Conservation (phyloP, 441 rosid genomes). For the Breynia disticha region DNA sequence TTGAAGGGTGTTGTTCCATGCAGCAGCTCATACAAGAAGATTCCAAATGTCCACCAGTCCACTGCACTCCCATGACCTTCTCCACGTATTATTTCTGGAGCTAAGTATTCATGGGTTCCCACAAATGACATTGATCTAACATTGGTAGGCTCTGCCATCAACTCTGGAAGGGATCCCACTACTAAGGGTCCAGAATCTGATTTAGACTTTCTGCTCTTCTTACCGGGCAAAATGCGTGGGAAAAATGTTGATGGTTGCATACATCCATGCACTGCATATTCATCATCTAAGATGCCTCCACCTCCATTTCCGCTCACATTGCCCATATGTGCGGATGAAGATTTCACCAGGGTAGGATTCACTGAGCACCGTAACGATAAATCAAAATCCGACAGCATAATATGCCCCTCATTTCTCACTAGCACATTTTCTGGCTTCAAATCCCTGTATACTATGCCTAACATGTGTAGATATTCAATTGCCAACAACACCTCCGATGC, state of each 20-base stretch:
- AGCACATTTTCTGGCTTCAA: slow-evolving; percentile 84
- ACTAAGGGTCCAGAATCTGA: slow-evolving; percentile 57
- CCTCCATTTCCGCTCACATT: slow-evolving; percentile 19
- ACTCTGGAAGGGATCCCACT: slow-evolving; percentile 57
- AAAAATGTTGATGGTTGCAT: slow-evolving; percentile 67
- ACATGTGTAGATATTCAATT: slow-evolving; percentile 83
- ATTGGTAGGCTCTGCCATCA: slow-evolving; percentile 86
- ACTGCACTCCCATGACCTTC: slow-evolving; percentile 97
- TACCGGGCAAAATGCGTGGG: slow-evolving; percentile 63
- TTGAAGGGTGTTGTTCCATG: slow-evolving; percentile 80
- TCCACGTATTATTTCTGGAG: slow-evolving; percentile 79
- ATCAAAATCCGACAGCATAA: slow-evolving; percentile 88
- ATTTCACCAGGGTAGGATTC: slow-evolving; percentile 69
- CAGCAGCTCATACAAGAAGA: slow-evolving; percentile 68
- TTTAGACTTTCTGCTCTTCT: slow-evolving; percentile 70
- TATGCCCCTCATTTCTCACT: slow-evolving; percentile 78
- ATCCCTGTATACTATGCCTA: slow-evolving; percentile 82
- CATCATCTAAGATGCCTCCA: slow-evolving; percentile 45
- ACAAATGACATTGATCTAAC: slow-evolving; percentile 87
- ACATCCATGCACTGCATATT: slow-evolving; percentile 45
- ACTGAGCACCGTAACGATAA: slow-evolving; percentile 83
- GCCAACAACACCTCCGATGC: slow-evolving; percentile 82
- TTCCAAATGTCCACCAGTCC: slow-evolving; percentile 91
- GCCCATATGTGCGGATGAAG: slow-evolving; percentile 41
- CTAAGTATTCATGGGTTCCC: slow-evolving; percentile 82